These are phyloP conservation scores for Cystoderma amianthinum DNA, from an alignment of 768 basidiomycete genomes.

Conservation along the genomic window DNA sequence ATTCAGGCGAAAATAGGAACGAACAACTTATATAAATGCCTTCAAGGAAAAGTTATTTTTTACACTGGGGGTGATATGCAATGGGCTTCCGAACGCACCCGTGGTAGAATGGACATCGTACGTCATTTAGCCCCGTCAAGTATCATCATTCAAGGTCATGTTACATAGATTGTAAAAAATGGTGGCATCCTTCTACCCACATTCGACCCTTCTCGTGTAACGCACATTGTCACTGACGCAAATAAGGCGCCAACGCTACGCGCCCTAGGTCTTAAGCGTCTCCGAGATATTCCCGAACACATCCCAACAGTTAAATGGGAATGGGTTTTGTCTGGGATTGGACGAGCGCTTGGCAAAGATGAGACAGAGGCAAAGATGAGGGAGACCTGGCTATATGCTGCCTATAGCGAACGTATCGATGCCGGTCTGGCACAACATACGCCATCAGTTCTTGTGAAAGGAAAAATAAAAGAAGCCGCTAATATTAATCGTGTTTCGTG, in stretches of 20 bases:
- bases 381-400: constrained; percentile 35
- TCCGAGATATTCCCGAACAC: constrained; percentile 54
- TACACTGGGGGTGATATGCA: constrained; percentile 54
- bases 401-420: constrained; percentile 39
- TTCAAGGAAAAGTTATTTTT: constrained; percentile 49
- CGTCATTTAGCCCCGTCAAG: constrained; percentile 16
- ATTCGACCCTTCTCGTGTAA: constrained; percentile 50
- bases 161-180: constrained; percentile 47
- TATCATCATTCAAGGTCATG: constrained; percentile 1
- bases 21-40: constrained; percentile 21
- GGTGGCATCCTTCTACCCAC: constrained; percentile 56
- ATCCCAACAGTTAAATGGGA: constrained; percentile 61
- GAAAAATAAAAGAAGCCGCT: constrained; percentile 18
- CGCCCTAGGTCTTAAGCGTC: constrained; percentile 38
- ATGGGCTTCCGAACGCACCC: constrained; percentile 42
- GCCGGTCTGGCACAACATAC: constrained; percentile 24
- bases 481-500: constrained; percentile 45
- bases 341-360: constrained; percentile 11
- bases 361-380: constrained; percentile 19
- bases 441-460: constrained; percentile 12
- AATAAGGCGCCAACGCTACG: constrained; percentile 20
- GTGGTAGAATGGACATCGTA: constrained; percentile 56
- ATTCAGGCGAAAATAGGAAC: constrained; percentile 4
- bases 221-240: constrained; percentile 61
- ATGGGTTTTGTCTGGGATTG: constrained; percentile 45